A percentile compares a stretch with the other conserved stretches of the same genome.
phyloP scores from a whole-genome alignment of 1,284 basidiomycete species.

The Exsudoporus floridanus region DNA sequence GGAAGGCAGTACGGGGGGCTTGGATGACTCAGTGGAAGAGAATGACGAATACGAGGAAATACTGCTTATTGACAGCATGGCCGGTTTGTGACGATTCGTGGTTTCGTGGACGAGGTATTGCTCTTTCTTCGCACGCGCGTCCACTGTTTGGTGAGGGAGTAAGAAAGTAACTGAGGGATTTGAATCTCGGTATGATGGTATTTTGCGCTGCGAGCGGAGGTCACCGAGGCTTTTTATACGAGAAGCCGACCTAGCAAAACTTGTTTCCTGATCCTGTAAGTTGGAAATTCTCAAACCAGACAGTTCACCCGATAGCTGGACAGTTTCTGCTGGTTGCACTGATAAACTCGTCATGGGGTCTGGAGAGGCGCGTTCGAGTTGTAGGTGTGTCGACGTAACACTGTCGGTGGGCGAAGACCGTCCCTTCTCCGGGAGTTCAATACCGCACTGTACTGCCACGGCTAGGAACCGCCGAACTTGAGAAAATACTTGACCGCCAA shows the following conservation, averaged over 20 bases:
- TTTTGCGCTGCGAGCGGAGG: constrained; percentile 42
- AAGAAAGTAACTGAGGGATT: constrained; percentile 35
- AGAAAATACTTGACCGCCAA: constrained; percentile 72
- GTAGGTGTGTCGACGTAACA: constrained; percentile 34
- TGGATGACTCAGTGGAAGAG: constrained; percentile 46
- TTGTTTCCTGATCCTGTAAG: constrained; percentile 23
- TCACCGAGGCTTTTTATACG: constrained; percentile 57
- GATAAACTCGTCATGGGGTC: constrained; percentile 16
- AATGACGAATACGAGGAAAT: constrained; percentile 62
- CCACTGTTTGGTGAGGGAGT: constrained; percentile 33
- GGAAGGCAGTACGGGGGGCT: constrained; percentile 46
- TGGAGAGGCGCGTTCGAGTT: constrained; percentile 14
- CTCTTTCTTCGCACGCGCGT: constrained; percentile 33
- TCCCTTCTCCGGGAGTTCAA: constrained; percentile 64
- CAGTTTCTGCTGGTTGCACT: constrained; percentile 13
- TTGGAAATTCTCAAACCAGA: constrained; percentile 11
- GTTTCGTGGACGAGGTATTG: constrained; percentile 35
- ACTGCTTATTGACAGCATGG: constrained; percentile 59
- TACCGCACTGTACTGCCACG: constrained; percentile 76
- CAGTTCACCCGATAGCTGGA: constrained; percentile 12
- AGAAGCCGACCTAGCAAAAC: constrained; percentile 36
- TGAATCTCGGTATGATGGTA: constrained; percentile 31
- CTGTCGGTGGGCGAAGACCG: constrained; percentile 40
- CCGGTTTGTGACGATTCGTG: constrained; percentile 43
- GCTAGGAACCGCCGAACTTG: constrained; percentile 70